Evolutionary conservation across 1,139 yeast genomes (phyloP).

Genomic region (Magnusiomyces tetraspermus): DNA sequence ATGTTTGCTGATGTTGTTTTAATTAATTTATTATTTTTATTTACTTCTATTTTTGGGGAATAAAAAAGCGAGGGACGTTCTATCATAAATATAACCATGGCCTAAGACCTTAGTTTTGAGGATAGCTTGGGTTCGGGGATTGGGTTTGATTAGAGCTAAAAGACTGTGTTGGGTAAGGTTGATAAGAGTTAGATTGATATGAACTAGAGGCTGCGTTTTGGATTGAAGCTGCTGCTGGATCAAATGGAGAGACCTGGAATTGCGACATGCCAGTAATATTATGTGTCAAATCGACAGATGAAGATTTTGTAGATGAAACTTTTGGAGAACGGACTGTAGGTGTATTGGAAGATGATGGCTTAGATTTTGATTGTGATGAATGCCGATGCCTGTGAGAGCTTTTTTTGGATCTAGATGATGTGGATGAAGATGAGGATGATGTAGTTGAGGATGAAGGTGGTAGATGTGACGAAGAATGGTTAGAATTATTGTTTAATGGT

Average conservation of each 20-base stretch:
- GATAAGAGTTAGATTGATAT: background rate
- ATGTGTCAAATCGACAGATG: background rate
- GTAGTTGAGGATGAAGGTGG: background rate
- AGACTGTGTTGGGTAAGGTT: background rate
- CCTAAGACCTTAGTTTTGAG: no score
- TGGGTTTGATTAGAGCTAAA: background rate
- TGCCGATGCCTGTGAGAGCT: background rate
- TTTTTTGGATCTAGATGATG: constrained; percentile 12
- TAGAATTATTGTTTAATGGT: background rate
- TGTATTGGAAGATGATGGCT: background rate
- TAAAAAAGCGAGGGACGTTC: no score
- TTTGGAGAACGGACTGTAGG: background rate
- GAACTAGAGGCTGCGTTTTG: background rate
- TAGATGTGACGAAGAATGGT: background rate
- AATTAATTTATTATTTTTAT: no score
- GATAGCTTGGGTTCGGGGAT: background rate
- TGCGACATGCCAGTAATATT: background rate
- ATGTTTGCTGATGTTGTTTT: no score
- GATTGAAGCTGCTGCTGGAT: background rate
- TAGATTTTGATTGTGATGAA: background rate
- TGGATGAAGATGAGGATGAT: background rate
- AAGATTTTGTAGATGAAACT: background rate
- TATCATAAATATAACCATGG: no score
- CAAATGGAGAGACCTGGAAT: background rate
- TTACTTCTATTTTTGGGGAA: no score